phyloP scores from a whole-genome alignment of 139 green algal genomes.

The Micromonas pusilla region DNA sequence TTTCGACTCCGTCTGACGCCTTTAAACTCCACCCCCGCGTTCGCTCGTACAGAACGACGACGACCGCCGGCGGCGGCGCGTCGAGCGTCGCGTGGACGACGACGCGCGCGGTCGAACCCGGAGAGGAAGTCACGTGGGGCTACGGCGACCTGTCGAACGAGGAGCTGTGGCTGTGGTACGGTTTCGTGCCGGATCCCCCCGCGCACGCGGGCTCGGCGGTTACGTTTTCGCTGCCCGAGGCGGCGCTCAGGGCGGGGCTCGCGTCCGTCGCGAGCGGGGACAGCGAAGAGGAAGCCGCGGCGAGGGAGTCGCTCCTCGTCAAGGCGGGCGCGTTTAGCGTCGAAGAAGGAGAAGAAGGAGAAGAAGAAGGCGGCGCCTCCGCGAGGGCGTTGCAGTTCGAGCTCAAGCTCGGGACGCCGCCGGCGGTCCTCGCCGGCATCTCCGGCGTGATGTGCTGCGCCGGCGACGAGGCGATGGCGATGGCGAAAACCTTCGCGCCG shows the following conservation, averaged over 20 bases:
- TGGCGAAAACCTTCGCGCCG: too few species aligned
- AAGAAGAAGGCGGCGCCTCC: too few species aligned
- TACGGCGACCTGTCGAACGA: slow-evolving; percentile 14
- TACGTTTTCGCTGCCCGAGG: background rate
- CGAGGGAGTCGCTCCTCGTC: background rate
- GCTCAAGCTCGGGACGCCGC: background rate
- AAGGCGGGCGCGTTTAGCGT: background rate
- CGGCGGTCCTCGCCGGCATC: background rate
- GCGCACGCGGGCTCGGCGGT: background rate
- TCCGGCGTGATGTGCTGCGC: slow-evolving; percentile 10
- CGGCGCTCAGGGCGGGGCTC: background rate
- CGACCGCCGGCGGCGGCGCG: background rate
- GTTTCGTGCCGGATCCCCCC: background rate
- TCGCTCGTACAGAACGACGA: too few species aligned
- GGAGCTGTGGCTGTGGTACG: slow-evolving; percentile 16
- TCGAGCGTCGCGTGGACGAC: background rate
- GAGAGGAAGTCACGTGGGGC: background rate
- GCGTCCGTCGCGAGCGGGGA: background rate
- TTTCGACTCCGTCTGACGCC: too few species aligned
- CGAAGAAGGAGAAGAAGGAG: background rate
- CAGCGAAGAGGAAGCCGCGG: background rate
- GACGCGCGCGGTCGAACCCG: background rate
- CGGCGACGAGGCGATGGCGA: background rate
- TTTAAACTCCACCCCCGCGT: too few species aligned
- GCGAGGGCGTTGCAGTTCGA: background rate